phyloP scores from a whole-genome alignment of 495 filamentous ascomycete species.

The Jackrogersella multiformis region DNA sequence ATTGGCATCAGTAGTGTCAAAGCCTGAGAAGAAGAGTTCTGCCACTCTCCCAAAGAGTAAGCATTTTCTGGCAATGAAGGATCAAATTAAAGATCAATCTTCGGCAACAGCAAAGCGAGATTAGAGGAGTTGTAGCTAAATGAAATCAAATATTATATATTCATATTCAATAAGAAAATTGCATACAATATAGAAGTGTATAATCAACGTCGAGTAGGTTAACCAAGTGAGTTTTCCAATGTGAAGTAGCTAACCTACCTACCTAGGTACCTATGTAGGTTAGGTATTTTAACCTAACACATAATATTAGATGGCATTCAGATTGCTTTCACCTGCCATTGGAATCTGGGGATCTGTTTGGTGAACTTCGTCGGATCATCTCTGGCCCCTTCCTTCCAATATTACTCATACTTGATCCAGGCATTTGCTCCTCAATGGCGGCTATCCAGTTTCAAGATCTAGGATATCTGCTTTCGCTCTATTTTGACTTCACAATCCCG shows the following conservation, averaged over 20 bases:
- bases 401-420: constrained; percentile 76
- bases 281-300: no score
- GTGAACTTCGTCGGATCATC: constrained; percentile 66
- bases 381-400: constrained; percentile 69
- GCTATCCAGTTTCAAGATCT: constrained; percentile 57
- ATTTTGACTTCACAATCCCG: no score
- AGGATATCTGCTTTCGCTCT: constrained; percentile 52
- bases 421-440: constrained; percentile 72
- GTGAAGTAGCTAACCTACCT: no score
- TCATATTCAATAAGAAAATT: no score
- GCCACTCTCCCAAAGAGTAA: neutral
- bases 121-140: neutral
- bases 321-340: constrained; percentile 58
- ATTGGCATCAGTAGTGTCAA: neutral
- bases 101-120: neutral
- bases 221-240: no score
- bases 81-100: neutral
- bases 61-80: neutral
- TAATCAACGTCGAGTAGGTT: no score
- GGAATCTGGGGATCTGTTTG: constrained; percentile 60
- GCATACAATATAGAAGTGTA: no score
- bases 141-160: no score
- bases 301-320: constrained; percentile 11
- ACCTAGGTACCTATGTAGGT: no score
- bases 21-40: neutral